phyloP scores from a whole-genome alignment of 2,329 filamentous ascomycete genomes.

The Fusarium sp. region DNA sequence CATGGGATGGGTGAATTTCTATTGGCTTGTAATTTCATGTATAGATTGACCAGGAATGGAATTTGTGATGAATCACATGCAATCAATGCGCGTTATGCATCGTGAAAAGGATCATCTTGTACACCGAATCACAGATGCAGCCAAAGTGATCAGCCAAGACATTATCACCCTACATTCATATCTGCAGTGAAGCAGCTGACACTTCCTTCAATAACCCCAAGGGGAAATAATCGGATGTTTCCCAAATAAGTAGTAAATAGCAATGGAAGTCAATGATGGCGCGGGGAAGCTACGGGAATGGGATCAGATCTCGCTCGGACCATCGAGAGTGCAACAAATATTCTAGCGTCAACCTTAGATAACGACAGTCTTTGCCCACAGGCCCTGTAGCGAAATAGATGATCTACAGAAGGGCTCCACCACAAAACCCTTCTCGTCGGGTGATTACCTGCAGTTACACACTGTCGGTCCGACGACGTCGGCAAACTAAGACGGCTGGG shows the following conservation, averaged over 20 bases:
- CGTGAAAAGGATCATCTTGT: background rate
- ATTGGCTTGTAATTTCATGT: background rate
- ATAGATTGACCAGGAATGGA: no score
- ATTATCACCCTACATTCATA: background rate
- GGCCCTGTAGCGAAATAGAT: background rate
- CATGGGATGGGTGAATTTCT: background rate
- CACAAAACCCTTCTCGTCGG: background rate
- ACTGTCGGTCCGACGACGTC: conserved; percentile 32
- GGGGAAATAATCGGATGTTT: conserved; percentile 1
- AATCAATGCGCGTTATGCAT: background rate
- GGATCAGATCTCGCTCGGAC: conserved; percentile 18
- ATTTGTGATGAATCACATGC: background rate
- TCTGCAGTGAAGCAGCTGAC: conserved; percentile 4
- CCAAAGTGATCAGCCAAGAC: background rate
- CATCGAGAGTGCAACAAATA: background rate
- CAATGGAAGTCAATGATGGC: background rate
- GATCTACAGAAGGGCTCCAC: conserved; percentile 18
- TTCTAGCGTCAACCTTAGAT: conserved; percentile 7
- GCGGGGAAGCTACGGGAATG: background rate
- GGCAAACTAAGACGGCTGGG: conserved; percentile 4
- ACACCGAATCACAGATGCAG: background rate
- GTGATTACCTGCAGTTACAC: conserved; percentile 15
- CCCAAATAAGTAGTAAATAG: background rate
- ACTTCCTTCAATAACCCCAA: background rate
- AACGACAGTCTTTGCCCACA: background rate